A percentile compares a stretch with the other conserved stretches of the same genome.
These are phyloP conservation scores for Nakaseomyces uthaithaninus DNA, from an alignment of 1,139 yeast genomes.

Conservation along the genomic window DNA sequence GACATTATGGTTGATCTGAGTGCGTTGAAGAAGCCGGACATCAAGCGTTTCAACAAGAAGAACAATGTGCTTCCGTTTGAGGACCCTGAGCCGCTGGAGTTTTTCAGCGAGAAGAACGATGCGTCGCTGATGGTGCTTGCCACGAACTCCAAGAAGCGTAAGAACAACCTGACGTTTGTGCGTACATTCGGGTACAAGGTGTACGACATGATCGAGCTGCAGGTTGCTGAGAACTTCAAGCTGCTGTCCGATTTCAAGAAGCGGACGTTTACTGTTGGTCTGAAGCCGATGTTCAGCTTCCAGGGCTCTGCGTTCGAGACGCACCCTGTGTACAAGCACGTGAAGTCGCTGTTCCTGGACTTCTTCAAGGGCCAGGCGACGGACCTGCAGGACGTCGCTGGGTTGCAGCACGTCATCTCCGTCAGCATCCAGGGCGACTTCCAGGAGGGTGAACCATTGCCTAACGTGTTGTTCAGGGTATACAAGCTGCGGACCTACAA, in stretches of 20 bases:
- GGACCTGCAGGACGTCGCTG: constrained; percentile 85
- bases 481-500: constrained; percentile 74
- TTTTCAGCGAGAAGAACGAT: constrained; percentile 91
- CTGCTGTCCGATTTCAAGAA: constrained; percentile 74
- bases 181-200: constrained; percentile 86
- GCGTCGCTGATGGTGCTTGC: constrained; percentile 77
- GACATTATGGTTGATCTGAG: constrained; percentile 86
- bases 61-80: constrained; percentile 91
- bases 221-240: constrained; percentile 61
- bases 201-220: constrained; percentile 89
- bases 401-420: constrained; percentile 83
- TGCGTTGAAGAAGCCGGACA: constrained; percentile 86
- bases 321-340: constrained; percentile 77
- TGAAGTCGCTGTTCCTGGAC: constrained; percentile 83
- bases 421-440: constrained; percentile 66
- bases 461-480: constrained; percentile 81
- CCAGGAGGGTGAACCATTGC: constrained; percentile 70
- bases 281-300: constrained; percentile 90
- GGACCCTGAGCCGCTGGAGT: constrained; percentile 78
- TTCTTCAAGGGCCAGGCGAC: constrained; percentile 85
- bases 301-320: constrained; percentile 88
- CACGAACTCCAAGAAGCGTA: constrained; percentile 82
- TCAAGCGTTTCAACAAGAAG: constrained; percentile 78
- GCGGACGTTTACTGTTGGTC: constrained; percentile 74
- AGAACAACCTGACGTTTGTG: constrained; percentile 78